Evolutionary conservation across 495 filamentous ascomycete genomes (phyloP).

Genomic region (Penicillium atrosanguineum): DNA sequence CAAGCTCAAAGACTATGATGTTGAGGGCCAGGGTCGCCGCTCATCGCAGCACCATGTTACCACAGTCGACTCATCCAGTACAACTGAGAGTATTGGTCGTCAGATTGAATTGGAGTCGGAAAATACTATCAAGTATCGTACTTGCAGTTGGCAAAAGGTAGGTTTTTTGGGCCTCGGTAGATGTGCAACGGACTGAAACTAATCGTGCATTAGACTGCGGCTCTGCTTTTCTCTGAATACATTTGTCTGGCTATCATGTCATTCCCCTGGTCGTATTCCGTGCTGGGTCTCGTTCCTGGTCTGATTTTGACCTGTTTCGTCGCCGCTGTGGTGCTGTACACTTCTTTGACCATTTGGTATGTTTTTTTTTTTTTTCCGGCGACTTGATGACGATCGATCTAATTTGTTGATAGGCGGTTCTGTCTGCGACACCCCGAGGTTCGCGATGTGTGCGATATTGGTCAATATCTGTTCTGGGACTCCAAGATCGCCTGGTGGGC

Average conservation of each 20-base stretch:
- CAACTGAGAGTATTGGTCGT: conserved; percentile 55
- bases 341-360: conserved; percentile 77
- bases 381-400: background rate
- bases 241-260: conserved; percentile 95
- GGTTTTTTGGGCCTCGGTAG: background rate
- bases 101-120: conserved; percentile 77
- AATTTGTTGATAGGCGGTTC: conserved; percentile 58
- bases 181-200: background rate
- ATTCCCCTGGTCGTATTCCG: conserved; percentile 85
- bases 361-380: conserved; percentile 8
- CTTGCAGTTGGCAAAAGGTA: conserved; percentile 89
- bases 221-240: conserved; percentile 85
- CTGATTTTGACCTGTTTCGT: conserved; percentile 77
- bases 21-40: conserved; percentile 31
- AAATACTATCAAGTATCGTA: conserved; percentile 81
- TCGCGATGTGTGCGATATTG: conserved; percentile 87
- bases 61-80: conserved; percentile 30
- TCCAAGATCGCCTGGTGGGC: conserved; percentile 77
- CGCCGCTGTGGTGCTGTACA: conserved; percentile 75
- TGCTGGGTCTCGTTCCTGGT: conserved; percentile 82
- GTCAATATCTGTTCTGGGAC: conserved; percentile 82
- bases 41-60: conserved; percentile 16
- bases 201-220: conserved; percentile 61
- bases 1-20: conserved; percentile 34
- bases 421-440: conserved; percentile 84